Evolutionary conservation across 1,284 basidiomycete genomes (phyloP).

Genomic region (Singerocomus rubriflavus): DNA sequence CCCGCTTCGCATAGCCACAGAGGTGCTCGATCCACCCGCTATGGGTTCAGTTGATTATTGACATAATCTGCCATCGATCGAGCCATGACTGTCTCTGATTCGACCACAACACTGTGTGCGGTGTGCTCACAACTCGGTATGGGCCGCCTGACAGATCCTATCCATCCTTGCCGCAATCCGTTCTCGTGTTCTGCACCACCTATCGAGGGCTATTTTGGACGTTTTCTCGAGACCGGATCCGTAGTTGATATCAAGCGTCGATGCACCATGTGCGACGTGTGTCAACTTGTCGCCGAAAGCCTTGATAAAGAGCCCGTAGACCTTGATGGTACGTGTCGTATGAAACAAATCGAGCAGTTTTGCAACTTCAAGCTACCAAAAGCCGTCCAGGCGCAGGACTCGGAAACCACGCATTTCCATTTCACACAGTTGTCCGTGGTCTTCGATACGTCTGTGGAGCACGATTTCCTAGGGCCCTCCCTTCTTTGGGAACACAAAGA

Average conservation of each 20-base stretch:
- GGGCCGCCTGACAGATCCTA: neutral
- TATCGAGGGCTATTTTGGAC: neutral
- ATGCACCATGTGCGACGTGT: slow-evolving; percentile 13
- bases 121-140: slow-evolving; percentile 13
- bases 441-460: neutral
- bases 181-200: slow-evolving; percentile 7
- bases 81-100: neutral
- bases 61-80: neutral
- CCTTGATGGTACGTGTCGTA: slow-evolving; percentile 8
- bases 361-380: slow-evolving; percentile 14
- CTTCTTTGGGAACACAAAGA: slow-evolving; percentile 14
- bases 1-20: no score
- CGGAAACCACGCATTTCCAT: slow-evolving; percentile 17
- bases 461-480: slow-evolving; percentile 1
- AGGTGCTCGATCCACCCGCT: no score
- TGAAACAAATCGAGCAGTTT: slow-evolving; percentile 3
- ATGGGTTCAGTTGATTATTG: no score
- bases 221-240: slow-evolving; percentile 21
- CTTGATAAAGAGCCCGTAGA: slow-evolving; percentile 14
- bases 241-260: slow-evolving; percentile 16
- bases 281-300: slow-evolving; percentile 12
- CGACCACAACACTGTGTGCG: slow-evolving; percentile 8
- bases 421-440: slow-evolving; percentile 11
- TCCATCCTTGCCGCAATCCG: slow-evolving; percentile 8
- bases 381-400: slow-evolving; percentile 5